A percentile compares a stretch with the other conserved stretches of the same genome.
Conservation (phyloP, 352 stramenopile genomes). For the Nothophytophthora sp. region DNA sequence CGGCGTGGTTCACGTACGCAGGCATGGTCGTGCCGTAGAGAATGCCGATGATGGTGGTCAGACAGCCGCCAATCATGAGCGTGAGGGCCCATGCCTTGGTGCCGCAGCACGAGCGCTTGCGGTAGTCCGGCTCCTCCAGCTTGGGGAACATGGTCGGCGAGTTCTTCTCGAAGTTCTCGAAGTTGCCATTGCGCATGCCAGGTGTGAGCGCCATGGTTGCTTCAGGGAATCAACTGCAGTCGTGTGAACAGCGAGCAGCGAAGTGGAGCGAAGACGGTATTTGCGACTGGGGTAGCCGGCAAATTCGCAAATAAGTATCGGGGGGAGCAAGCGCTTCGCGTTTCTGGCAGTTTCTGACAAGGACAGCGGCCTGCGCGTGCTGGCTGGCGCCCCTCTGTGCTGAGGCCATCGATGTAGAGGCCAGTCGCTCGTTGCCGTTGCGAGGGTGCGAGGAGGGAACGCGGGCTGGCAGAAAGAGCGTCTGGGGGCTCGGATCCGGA, state of each 20-base stretch:
- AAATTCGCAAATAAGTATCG: slow-evolving; percentile 25
- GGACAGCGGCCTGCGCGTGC: slow-evolving; percentile 4
- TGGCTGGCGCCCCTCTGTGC: too few species aligned
- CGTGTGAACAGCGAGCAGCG: not conserved
- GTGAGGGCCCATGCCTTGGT: slow-evolving; percentile 30
- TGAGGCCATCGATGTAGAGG: too few species aligned
- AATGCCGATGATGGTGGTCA: slow-evolving; percentile 48
- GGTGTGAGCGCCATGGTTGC: slow-evolving; percentile 23
- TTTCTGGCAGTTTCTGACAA: too few species aligned
- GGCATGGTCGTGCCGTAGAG: slow-evolving; percentile 59
- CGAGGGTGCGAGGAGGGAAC: too few species aligned
- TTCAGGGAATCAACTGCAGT: too few species aligned
- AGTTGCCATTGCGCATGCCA: slow-evolving; percentile 16
- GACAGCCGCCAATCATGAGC: slow-evolving; percentile 33
- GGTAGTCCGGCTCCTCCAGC: slow-evolving; percentile 16
- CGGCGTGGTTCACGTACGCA: slow-evolving; percentile 47
- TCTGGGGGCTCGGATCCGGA: too few species aligned
- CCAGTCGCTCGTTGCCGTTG: too few species aligned
- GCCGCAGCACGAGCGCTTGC: slow-evolving; percentile 33
- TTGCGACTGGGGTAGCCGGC: not conserved
- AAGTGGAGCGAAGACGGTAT: not conserved
- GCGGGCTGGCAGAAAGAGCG: too few species aligned
- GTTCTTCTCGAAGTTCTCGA: slow-evolving; percentile 24
- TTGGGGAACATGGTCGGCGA: slow-evolving; percentile 26
- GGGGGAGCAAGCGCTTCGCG: too few species aligned